These are phyloP conservation scores for Andalucia godoyi DNA, from an alignment of 78 protist species.

Conservation along the genomic window DNA sequence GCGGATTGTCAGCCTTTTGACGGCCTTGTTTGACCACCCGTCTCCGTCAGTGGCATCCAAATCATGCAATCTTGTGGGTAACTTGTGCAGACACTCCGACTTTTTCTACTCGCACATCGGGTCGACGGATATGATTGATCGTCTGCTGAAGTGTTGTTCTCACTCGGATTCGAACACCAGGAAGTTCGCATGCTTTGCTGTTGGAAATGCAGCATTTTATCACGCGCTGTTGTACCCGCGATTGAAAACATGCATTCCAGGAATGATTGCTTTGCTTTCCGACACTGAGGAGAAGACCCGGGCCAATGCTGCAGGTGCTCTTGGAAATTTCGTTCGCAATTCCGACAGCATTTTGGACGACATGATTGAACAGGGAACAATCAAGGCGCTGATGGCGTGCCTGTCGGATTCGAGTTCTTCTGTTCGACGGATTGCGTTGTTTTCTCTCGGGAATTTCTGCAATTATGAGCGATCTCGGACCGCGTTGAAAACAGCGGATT, in stretches of 20 bases:
- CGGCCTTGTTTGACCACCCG: constrained; percentile 13
- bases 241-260: constrained; percentile 4
- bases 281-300: constrained; percentile 59
- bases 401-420: not conserved
- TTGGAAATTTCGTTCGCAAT: constrained; percentile 67
- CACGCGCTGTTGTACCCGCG: constrained; percentile 17
- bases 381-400: not conserved
- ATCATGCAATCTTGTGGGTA: constrained; percentile 74
- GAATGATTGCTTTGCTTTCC: not conserved
- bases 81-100: constrained; percentile 53
- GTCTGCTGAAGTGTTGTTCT: constrained; percentile 9
- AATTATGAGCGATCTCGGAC: not conserved
- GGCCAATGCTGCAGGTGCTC: constrained; percentile 75
- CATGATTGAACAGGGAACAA: constrained; percentile 10
- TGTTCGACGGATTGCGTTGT: constrained; percentile 16
- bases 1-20: constrained; percentile 6
- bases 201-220: constrained; percentile 83
- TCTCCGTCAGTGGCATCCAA: constrained; percentile 50
- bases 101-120: constrained; percentile 39
- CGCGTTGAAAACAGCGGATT: not conserved
- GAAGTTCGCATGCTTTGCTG: constrained; percentile 79
- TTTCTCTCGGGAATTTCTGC: constrained; percentile 19
- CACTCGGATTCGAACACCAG: constrained; percentile 40
- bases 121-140: constrained; percentile 9
- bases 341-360: not conserved